phyloP scores from a whole-genome alignment of 768 basidiomycete species.

The Boletales sp. region DNA sequence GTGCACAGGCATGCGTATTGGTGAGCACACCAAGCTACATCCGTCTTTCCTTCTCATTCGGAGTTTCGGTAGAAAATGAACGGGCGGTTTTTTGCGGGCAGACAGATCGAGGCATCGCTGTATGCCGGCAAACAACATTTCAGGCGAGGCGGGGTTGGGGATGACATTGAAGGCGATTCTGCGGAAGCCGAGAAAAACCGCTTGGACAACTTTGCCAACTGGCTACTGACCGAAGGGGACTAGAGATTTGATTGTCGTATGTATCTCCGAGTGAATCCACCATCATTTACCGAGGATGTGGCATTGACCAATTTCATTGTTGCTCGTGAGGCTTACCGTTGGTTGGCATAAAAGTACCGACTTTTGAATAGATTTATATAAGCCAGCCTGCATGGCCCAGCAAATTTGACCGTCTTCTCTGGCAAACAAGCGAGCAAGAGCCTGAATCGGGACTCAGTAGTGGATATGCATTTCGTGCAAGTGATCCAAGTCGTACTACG shows the following conservation, averaged over 20 bases:
- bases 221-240: slow-evolving; percentile 82
- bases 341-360: no score
- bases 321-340: no score
- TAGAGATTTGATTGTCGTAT: slow-evolving; percentile 21
- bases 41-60: not conserved
- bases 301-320: not conserved
- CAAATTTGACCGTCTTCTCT: no score
- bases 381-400: no score
- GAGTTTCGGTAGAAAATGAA: slow-evolving; percentile 76
- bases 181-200: slow-evolving; percentile 80
- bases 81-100: slow-evolving; percentile 85
- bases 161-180: slow-evolving; percentile 59
- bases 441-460: no score
- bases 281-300: not conserved
- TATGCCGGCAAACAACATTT: slow-evolving; percentile 82
- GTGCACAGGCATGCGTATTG: slow-evolving; percentile 88
- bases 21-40: slow-evolving; percentile 41
- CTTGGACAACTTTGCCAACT: slow-evolving; percentile 82
- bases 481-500: no score
- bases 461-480: no score
- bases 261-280: slow-evolving; percentile 4
- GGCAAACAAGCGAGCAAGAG: no score
- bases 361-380: not conserved
- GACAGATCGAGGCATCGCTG: slow-evolving; percentile 76
- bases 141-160: slow-evolving; percentile 66